These are phyloP conservation scores for Tripidium arundinaceum DNA, from an alignment of 202 grass and related monocot species.

Conservation along the genomic window DNA sequence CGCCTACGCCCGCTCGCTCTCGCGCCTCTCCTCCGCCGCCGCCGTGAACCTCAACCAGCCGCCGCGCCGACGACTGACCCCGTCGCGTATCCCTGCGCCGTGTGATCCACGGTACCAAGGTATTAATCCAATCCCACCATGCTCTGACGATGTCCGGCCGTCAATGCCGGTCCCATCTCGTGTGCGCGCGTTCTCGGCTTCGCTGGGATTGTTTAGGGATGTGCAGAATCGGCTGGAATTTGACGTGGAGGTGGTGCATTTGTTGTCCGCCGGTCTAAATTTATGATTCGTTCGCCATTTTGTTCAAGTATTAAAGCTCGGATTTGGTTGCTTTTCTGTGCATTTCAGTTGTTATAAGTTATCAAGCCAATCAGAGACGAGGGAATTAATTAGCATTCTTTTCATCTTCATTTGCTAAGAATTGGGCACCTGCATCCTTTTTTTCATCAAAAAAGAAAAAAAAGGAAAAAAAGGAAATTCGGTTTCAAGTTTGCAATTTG, in stretches of 20 bases:
- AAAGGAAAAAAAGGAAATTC: not conserved
- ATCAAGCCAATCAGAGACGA: not conserved
- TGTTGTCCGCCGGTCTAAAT: not conserved
- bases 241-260: not conserved
- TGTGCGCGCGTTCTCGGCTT: not conserved
- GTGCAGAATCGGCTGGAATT: not conserved
- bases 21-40: not conserved
- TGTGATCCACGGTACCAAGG: not conserved
- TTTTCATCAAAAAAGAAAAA: not conserved
- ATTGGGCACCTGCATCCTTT: not conserved
- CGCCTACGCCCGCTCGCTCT: not conserved
- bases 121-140: not conserved
- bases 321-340: not conserved
- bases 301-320: not conserved
- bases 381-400: not conserved
- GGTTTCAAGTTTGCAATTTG: not conserved
- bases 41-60: not conserved
- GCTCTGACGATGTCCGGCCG: not conserved
- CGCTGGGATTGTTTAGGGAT: not conserved
- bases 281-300: not conserved
- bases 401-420: not conserved
- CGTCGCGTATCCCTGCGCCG: not conserved
- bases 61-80: slow-evolving; percentile 1
- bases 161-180: not conserved
- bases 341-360: not conserved